Evolutionary conservation across 2,329 filamentous ascomycete genomes (phyloP).

Genomic region (Pezicula rhizophila): DNA sequence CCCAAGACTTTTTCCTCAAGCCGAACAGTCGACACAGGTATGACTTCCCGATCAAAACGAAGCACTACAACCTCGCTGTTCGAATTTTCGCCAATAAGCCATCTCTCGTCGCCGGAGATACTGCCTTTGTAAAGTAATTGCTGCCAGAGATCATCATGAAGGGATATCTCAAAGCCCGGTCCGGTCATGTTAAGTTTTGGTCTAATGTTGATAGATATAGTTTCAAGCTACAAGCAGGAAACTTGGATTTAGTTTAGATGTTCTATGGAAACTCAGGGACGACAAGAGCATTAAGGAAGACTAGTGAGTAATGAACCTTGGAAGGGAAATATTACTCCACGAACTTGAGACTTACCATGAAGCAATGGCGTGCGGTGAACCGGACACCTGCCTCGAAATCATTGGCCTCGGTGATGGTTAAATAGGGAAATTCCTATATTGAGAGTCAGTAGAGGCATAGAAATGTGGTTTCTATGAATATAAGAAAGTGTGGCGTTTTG

Average conservation of each 20-base stretch:
- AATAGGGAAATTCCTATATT: slow-evolving; percentile 40
- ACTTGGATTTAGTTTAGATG: too few species aligned
- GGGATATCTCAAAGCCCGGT: slow-evolving; percentile 31
- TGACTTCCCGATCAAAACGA: slow-evolving; percentile 33
- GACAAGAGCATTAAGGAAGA: too few species aligned
- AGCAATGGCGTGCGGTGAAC: slow-evolving; percentile 40
- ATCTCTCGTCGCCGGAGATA: slow-evolving; percentile 54
- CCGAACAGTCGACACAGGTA: too few species aligned
- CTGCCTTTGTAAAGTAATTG: slow-evolving; percentile 45
- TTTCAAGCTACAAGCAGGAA: slow-evolving; percentile 27
- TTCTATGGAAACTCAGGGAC: too few species aligned
- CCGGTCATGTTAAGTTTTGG: slow-evolving; percentile 29
- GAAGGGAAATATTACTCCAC: too few species aligned
- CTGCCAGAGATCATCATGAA: slow-evolving; percentile 38
- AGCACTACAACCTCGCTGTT: slow-evolving; percentile 45
- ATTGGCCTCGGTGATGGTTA: slow-evolving; percentile 40
- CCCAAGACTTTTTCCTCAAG: too few species aligned
- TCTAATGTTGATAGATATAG: slow-evolving; percentile 37
- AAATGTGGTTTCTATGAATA: background rate
- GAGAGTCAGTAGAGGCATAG: background rate
- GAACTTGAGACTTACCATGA: slow-evolving; percentile 23
- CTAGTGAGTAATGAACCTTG: too few species aligned
- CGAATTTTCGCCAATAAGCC: slow-evolving; percentile 53
- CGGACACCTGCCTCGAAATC: slow-evolving; percentile 39
- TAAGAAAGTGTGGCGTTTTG: background rate